These are phyloP conservation scores for Sarcodon aspratus DNA, from an alignment of 768 basidiomycete species.

Conservation along the genomic window DNA sequence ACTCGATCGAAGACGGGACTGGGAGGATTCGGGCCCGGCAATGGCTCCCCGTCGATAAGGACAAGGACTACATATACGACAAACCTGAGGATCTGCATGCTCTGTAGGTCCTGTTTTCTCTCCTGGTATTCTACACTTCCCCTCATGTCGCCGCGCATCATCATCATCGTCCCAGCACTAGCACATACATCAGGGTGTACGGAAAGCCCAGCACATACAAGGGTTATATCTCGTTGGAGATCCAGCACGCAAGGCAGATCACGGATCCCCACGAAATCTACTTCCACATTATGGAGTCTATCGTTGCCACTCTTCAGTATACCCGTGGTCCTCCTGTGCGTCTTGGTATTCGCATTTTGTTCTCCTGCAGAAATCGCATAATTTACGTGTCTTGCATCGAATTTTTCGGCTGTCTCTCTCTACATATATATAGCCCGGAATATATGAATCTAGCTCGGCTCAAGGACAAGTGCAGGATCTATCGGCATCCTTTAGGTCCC, in stretches of 20 bases:
- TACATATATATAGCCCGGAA: not conserved
- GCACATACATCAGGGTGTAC: slow-evolving; percentile 27
- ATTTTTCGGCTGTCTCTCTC: not conserved
- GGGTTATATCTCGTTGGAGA: slow-evolving; percentile 28
- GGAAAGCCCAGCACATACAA: slow-evolving; percentile 20
- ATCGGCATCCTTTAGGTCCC: not conserved
- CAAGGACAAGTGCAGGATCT: not conserved
- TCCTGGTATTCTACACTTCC: not conserved
- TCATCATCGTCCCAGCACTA: slow-evolving; percentile 16
- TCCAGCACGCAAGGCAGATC: slow-evolving; percentile 24
- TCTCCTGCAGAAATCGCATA: not conserved
- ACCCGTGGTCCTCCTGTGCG: slow-evolving; percentile 17
- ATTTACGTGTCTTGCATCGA: not conserved
- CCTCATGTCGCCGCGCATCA: not conserved
- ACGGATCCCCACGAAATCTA: slow-evolving; percentile 34
- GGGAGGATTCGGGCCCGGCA: slow-evolving; percentile 7
- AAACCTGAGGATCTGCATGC: not conserved
- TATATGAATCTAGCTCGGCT: no score
- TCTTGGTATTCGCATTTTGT: not conserved
- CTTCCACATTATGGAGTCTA: slow-evolving; percentile 32
- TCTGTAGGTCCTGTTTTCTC: slow-evolving; percentile 8
- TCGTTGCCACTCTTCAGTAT: slow-evolving; percentile 24
- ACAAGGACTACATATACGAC: not conserved
- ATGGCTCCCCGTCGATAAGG: slow-evolving; percentile 3
- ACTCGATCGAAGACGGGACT: slow-evolving; percentile 27